Base-by-base conservation (phyloP, 805 yeast genomes). In the Starmerella geochares region DNA sequence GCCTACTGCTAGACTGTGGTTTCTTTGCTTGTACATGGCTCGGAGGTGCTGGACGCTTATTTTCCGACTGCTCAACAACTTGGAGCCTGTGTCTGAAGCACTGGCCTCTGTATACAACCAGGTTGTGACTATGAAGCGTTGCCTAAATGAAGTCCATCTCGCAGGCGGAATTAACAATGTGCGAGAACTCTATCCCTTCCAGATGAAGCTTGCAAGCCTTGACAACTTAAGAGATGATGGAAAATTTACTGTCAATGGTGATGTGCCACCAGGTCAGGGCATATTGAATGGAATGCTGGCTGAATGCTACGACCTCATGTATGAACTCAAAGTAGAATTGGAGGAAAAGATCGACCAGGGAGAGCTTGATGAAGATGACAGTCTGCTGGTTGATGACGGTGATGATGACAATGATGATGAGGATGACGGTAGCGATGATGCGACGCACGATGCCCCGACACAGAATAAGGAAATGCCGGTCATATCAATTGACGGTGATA, bases 221-320 rank as follows among this genome's bases (percentile, higher is more conserved):
- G 98, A 92, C 65, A 84, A 87, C 61, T 63, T 83, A 62, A 78
- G 96, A 62, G 74, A 70, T 13, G 97, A 92, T 64, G 99, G 99
- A 7, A 90, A 86, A 69, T 92, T 92, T 61, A 79, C 83, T 62
- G 83, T 86, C 41, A 86, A 84, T 54, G 85, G 80, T 46, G 84
- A 86, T 55, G 83, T 92, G 38, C 99, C 99, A 2, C 97, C 92
- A 64, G 99, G 99, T 11, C 99, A 92, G 67, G 98, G 96, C 5
- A 79, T 94, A n/a, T 71, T 92, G 55, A 87, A 80, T 65, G 95
- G 95, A 0, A 68, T 90, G 50, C 71, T 90, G 46, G 92, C 95
- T 3, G 96, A 88, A 64, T 90, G 97, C 65, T 92, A 86, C 64
- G 98, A 92, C 65, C 82, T 90, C 51, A 74, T 85, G 42, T 92